phyloP scores from a whole-genome alignment of 352 stramenopile species.

The Pythium brassicae region DNA sequence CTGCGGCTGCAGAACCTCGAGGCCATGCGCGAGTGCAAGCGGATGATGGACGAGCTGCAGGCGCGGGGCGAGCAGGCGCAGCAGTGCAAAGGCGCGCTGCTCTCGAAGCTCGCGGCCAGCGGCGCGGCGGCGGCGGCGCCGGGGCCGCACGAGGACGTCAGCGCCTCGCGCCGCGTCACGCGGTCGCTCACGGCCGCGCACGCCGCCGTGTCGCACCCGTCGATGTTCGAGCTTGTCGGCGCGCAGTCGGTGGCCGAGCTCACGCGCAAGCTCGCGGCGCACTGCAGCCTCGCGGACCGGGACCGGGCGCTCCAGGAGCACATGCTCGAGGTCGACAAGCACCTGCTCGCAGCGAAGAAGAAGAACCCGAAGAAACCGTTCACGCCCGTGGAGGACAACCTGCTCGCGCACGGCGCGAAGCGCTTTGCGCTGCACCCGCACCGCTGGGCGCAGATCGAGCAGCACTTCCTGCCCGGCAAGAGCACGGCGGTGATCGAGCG shows the following conservation, averaged over 20 bases:
- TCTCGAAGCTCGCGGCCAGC: conserved; percentile 52
- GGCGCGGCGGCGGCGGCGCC: conserved; percentile 2
- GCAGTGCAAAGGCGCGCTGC: conserved; percentile 53
- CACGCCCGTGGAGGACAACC: conserved; percentile 47
- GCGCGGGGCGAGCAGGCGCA: conserved; percentile 56
- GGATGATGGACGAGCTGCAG: conserved; percentile 70
- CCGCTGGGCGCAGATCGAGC: conserved; percentile 59
- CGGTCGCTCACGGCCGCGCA: conserved; percentile 74
- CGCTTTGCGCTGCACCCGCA: conserved; percentile 43
- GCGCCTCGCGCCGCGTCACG: conserved; percentile 51
- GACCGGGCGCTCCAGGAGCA: conserved; percentile 48
- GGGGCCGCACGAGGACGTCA: conserved; percentile 11
- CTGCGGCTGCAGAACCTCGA: not conserved
- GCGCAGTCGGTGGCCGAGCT: conserved; percentile 60
- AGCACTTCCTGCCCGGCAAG: conserved; percentile 64
- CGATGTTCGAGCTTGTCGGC: conserved; percentile 83
- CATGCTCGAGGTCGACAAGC: conserved; percentile 67
- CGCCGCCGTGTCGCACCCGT: conserved; percentile 72
- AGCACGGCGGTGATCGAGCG: conserved; percentile 38
- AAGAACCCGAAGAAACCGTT: conserved; percentile 50
- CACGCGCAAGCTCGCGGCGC: conserved; percentile 30
- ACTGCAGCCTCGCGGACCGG: conserved; percentile 46
- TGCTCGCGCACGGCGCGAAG: conserved; percentile 68
- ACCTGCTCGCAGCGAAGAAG: conserved; percentile 49
- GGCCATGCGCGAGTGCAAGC: conserved; percentile 29